These are phyloP conservation scores for Acacia melanoxylon DNA, from an alignment of 306 rosid species.

Conservation along the genomic window DNA sequence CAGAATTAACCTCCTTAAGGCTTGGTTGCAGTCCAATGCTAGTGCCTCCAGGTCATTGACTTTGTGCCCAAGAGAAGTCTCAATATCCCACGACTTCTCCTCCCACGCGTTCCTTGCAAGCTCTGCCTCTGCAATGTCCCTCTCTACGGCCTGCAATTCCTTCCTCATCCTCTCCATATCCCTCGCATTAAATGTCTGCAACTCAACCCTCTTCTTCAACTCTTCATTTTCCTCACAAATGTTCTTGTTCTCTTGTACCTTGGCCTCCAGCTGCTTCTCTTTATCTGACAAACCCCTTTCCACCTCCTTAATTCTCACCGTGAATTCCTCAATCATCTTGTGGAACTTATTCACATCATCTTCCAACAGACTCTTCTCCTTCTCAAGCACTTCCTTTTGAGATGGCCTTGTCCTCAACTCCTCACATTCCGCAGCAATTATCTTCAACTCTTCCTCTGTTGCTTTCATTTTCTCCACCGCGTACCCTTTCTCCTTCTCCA, in stretches of 20 bases:
- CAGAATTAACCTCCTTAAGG: conserved; percentile 56
- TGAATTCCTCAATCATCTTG: conserved; percentile 52
- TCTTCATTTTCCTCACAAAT: conserved; percentile 69
- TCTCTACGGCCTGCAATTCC: conserved; percentile 87
- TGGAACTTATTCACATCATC: conserved; percentile 77
- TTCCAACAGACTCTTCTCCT: conserved; percentile 57
- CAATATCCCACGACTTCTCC: conserved; percentile 78
- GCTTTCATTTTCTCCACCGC: conserved; percentile 38
- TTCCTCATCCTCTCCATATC: conserved; percentile 93
- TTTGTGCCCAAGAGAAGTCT: conserved; percentile 46
- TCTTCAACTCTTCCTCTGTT: conserved; percentile 11
- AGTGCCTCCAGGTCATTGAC: conserved; percentile 71
- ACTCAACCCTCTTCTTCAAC: conserved; percentile 63
- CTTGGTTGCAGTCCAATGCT: conserved; percentile 75
- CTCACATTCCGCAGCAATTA: conserved; percentile 46
- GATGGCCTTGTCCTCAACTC: conserved; percentile 49
- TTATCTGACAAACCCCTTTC: conserved; percentile 60
- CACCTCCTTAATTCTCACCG: conserved; percentile 34
- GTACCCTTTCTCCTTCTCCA: conserved; percentile 47
- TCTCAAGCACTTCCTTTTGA: conserved; percentile 60
- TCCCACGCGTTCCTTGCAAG: conserved; percentile 71
- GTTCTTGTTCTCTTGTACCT: conserved; percentile 48
- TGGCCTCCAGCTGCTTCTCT: conserved; percentile 64
- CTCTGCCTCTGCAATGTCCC: conserved; percentile 72
- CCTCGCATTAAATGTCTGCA: conserved; percentile 66